These are phyloP conservation scores for Globisporangium paroecandrum DNA, from an alignment of 352 stramenopile genomes.

Conservation along the genomic window DNA sequence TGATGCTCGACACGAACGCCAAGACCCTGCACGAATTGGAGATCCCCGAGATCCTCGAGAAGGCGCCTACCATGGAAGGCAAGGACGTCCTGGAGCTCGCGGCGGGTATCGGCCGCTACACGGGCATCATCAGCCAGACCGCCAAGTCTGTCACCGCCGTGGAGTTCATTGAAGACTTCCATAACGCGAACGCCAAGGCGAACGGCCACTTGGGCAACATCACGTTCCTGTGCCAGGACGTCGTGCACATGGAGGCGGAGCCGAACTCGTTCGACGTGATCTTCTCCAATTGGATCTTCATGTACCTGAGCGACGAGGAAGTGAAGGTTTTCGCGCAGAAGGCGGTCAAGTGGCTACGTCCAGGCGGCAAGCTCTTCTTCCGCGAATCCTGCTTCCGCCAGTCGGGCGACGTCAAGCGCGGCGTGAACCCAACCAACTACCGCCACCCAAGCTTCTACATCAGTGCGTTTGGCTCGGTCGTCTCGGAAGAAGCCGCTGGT, in stretches of 20 bases:
- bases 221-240: conserved; percentile 63
- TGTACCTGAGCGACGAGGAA: conserved; percentile 65
- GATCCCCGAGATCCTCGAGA: conserved; percentile 73
- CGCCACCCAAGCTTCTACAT: conserved; percentile 68
- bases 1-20: conserved; percentile 86
- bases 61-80: conserved; percentile 46
- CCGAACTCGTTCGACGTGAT: conserved; percentile 65
- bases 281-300: conserved; percentile 78
- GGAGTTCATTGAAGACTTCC: conserved; percentile 80
- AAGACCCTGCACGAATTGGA: conserved; percentile 70
- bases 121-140: conserved; percentile 38
- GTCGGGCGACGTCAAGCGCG: conserved; percentile 58
- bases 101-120: conserved; percentile 68
- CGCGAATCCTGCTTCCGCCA: conserved; percentile 68
- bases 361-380: conserved; percentile 65
- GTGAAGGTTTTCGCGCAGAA: conserved; percentile 53
- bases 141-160: conserved; percentile 61
- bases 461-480: conserved; percentile 43
- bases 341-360: conserved; percentile 58
- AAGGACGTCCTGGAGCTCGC: conserved; percentile 71
- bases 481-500: conserved; percentile 37
- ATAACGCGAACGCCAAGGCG: conserved; percentile 47
- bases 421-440: conserved; percentile 63
- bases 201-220: conserved; percentile 59
- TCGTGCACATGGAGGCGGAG: conserved; percentile 54